Percentiles rank a stretch among this genome's conserved stretches.
phyloP scores from a whole-genome alignment of 352 stramenopile genomes.

The Peronospora belbahrii region DNA sequence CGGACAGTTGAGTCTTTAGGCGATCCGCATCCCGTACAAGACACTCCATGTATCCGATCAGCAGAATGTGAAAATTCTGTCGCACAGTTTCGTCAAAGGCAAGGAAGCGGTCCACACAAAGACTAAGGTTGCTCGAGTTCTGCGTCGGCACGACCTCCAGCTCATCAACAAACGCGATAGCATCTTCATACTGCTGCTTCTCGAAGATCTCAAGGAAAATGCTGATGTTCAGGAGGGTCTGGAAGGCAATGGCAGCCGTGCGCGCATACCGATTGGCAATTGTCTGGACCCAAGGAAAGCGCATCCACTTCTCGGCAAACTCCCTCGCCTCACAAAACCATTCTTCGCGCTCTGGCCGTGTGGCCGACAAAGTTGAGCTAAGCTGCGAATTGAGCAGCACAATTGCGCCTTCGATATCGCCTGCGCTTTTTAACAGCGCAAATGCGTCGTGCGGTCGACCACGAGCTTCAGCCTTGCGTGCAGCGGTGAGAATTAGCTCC shows the following conservation, averaged over 20 bases:
- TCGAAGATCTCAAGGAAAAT: slow-evolving; percentile 84
- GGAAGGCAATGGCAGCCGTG: slow-evolving; percentile 64
- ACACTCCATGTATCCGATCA: slow-evolving; percentile 84
- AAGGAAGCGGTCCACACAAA: slow-evolving; percentile 80
- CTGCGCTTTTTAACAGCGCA: slow-evolving; percentile 67
- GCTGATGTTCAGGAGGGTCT: slow-evolving; percentile 80
- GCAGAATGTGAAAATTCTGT: slow-evolving; percentile 79
- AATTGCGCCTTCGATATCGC: slow-evolving; percentile 70
- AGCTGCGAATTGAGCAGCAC: slow-evolving; percentile 70
- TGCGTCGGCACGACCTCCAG: slow-evolving; percentile 63
- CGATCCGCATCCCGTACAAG: slow-evolving; percentile 77
- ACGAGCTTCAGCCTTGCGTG: slow-evolving; percentile 64
- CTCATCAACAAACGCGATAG: slow-evolving; percentile 78
- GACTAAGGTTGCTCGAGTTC: slow-evolving; percentile 42
- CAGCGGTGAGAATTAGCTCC: slow-evolving; percentile 63
- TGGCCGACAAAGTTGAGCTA: slow-evolving; percentile 46
- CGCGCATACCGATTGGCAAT: slow-evolving; percentile 69
- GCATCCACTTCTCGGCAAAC: slow-evolving; percentile 84
- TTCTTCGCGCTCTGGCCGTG: slow-evolving; percentile 58
- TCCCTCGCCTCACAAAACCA: slow-evolving; percentile 79
- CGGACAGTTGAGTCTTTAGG: slow-evolving; percentile 57
- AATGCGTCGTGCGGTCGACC: slow-evolving; percentile 68
- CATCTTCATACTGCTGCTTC: slow-evolving; percentile 74
- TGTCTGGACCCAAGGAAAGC: slow-evolving; percentile 71
- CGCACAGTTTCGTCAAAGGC: slow-evolving; percentile 73